Percentiles rank a stretch among this genome's conserved stretches.
These are phyloP conservation scores for Solanum chmielewskii DNA, from an alignment of 257 asterid genomes.

Conservation along the genomic window DNA sequence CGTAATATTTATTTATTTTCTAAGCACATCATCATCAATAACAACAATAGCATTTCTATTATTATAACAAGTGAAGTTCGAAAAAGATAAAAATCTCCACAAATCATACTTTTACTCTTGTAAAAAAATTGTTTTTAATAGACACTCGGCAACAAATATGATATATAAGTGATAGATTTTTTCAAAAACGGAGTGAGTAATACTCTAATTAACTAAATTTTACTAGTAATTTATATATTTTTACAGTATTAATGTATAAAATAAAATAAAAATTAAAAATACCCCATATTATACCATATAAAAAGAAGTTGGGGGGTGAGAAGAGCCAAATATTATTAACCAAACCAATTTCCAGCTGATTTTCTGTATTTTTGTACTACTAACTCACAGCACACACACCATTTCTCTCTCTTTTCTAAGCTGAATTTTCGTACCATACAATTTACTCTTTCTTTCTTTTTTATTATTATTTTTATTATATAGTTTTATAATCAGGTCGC, in stretches of 20 bases:
- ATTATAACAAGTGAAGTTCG: neutral
- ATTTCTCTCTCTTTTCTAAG: neutral
- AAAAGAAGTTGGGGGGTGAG: neutral
- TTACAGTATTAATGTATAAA: neutral
- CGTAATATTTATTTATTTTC: neutral
- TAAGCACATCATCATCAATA: neutral
- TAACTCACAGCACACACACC: neutral
- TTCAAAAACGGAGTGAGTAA: neutral
- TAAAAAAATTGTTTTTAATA: too few relatives aligned
- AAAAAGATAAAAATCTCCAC: too few relatives aligned
- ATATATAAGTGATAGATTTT: too few relatives aligned
- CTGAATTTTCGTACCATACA: neutral
- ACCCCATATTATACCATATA: slow-evolving; percentile 18
- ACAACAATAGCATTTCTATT: neutral
- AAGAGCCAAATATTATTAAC: neutral
- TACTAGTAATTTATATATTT: neutral
- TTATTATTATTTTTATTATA: neutral
- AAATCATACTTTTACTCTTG: too few relatives aligned
- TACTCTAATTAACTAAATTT: neutral
- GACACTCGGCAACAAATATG: too few relatives aligned
- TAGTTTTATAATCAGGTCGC: neutral
- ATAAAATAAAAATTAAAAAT: neutral
- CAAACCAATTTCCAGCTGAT: neutral
- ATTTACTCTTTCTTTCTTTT: neutral
- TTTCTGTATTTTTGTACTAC: neutral